Percentiles rank a stretch among this genome's conserved stretches.
phyloP scores from a whole-genome alignment of 495 filamentous ascomycete species.

The Pyrenopolyporus hunteri region DNA sequence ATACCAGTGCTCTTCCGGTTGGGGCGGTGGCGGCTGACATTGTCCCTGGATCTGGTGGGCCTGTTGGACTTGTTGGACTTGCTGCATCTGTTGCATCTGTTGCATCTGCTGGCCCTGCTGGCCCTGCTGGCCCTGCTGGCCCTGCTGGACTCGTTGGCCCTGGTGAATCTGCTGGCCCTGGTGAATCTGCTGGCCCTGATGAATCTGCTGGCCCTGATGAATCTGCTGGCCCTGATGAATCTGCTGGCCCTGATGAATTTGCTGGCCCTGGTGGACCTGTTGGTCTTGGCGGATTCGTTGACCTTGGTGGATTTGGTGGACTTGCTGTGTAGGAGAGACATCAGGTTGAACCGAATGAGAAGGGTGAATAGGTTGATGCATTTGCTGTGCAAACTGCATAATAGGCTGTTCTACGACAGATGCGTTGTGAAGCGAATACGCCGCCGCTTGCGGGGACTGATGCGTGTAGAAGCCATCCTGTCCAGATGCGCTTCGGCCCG shows the following conservation, averaged over 20 bases:
- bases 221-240: not conserved
- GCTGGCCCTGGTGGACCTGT: not conserved
- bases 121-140: slow-evolving; percentile 13
- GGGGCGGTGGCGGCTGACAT: slow-evolving; percentile 30
- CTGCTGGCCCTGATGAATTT: not conserved
- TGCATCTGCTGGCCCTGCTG: slow-evolving; percentile 27
- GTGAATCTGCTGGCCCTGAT: not conserved
- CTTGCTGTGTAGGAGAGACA: slow-evolving; percentile 17
- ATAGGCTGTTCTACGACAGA: slow-evolving; percentile 46
- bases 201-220: not conserved
- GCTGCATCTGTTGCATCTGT: not conserved
- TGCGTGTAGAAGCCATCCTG: slow-evolving; percentile 56
- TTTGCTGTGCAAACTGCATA: slow-evolving; percentile 40
- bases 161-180: not conserved
- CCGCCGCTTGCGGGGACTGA: slow-evolving; percentile 48
- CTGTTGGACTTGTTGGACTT: not conserved
- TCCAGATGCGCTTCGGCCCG: slow-evolving; percentile 49
- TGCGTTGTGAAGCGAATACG: slow-evolving; percentile 49
- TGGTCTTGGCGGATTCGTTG: not conserved
- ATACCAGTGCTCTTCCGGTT: slow-evolving; percentile 50
- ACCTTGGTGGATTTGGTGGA: slow-evolving; percentile 18
- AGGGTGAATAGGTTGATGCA: slow-evolving; percentile 28
- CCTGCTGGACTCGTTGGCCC: slow-evolving; percentile 13
- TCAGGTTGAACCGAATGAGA: slow-evolving; percentile 41
- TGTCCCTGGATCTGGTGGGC: not conserved